phyloP scores from a whole-genome alignment of 495 filamentous ascomycete genomes.

The Neurospora sp. region DNA sequence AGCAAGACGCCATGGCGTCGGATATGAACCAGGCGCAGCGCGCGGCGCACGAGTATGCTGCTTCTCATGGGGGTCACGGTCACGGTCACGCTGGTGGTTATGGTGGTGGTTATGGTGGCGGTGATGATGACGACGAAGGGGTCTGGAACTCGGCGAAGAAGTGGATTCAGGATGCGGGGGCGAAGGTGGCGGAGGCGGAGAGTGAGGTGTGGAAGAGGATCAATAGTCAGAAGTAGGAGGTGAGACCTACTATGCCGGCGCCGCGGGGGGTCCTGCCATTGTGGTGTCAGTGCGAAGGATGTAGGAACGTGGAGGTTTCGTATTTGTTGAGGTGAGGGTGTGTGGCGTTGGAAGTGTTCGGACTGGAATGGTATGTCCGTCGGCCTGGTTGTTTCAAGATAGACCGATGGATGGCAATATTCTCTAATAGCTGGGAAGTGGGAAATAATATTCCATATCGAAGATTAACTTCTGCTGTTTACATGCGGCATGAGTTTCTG shows the following conservation, averaged over 20 bases:
- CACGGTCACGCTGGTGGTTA: conserved; percentile 27
- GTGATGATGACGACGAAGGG: conserved; percentile 33
- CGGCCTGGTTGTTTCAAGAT: background rate
- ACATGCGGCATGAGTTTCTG: background rate
- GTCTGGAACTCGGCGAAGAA: conserved; percentile 48
- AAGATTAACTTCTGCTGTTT: background rate
- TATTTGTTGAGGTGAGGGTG: background rate
- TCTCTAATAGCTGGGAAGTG: background rate
- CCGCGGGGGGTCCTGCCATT: background rate
- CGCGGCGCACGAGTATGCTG: conserved; percentile 8
- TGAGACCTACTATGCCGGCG: background rate
- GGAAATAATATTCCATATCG: background rate
- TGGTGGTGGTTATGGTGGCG: conserved; percentile 14
- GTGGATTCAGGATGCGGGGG: conserved; percentile 51
- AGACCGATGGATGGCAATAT: background rate
- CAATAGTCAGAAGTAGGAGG: conserved; percentile 33
- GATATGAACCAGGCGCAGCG: conserved; percentile 16
- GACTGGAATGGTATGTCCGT: background rate
- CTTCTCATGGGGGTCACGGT: conserved; percentile 4
- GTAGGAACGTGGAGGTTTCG: background rate
- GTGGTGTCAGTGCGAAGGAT: background rate
- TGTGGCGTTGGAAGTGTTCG: background rate
- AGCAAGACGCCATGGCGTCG: conserved; percentile 46
- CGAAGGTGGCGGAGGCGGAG: conserved; percentile 52
- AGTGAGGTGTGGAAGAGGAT: conserved; percentile 64